Evolutionary conservation across 495 filamentous ascomycete genomes (phyloP), one percentile per base, ranked within the genome.

Genomic region (Parmelia sp.): DNA sequence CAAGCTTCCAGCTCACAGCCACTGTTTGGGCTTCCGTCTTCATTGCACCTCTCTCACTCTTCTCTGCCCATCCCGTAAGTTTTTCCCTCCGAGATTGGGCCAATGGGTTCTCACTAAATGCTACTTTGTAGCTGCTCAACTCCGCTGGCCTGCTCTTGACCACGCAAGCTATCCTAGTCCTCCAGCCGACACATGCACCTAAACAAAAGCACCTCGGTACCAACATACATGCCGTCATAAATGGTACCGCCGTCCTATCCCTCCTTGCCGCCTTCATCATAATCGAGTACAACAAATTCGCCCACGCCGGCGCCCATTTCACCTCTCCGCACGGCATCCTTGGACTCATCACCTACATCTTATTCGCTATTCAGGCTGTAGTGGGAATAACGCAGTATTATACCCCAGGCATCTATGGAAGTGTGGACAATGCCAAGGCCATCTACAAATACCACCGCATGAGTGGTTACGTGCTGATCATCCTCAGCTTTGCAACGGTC

Each of bases 401-500:
- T 61, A 68, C 83, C 7, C 92, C 92, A 0, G 64, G 66, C 0
- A 62, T 96, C 0, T 90, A 91, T 65, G 92, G 92, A 25, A 85
- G 90, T 65, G 86, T 86, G 62, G 86, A 89, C 31, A 88, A 84
- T 1, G 93, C 90, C 36, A 95, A 92, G 80, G 78, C 75, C 42
- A 66, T 94, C 39, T 97, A 92, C 77, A 96, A 96, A 72, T 96
- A 92, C 69, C 93, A 97, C 74, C 85, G 93, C 19, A 75, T 79
- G 62, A 78, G 77, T n/a, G 93, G 93, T 23, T 97, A 97, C 74
- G 67, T 84, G 42, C 74, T 92, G 65, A 71, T 96, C 57, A 63
- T 85, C 58, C 63, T 93, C 72, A 81, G 88, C 68, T 76, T 94
- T 68, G 84, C 82, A 36, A 93, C 91, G 15, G 81, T 96, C 44